Evolutionary conservation across 2,329 filamentous ascomycete genomes (phyloP).

Genomic region (Sarocladium brachiariae): DNA sequence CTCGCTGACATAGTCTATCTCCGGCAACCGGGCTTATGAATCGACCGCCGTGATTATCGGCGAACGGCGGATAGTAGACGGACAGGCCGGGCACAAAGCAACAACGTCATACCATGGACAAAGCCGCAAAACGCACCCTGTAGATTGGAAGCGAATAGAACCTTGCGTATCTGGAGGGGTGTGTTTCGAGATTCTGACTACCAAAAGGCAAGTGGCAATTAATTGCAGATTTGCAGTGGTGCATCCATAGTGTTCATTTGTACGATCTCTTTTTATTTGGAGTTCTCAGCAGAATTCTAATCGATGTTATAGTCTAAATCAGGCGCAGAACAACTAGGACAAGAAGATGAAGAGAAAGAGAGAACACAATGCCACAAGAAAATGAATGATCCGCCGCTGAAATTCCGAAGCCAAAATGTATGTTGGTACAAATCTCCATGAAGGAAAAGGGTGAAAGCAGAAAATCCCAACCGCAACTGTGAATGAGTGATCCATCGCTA

Average conservation of each 20-base stretch:
- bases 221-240: not conserved
- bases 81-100: conserved; percentile 3
- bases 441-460: not conserved
- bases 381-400: conserved; percentile 6
- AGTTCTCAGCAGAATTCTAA: not conserved
- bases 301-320: not conserved
- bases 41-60: not conserved
- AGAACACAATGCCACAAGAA: not conserved
- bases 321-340: not conserved
- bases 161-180: too few relatives aligned
- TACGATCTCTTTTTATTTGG: not conserved
- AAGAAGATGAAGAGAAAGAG: not conserved
- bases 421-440: conserved; percentile 6
- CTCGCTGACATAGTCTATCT: conserved; percentile 8
- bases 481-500: conserved; percentile 8
- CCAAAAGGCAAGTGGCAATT: not conserved
- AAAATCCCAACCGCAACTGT: not conserved
- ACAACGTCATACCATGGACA: conserved; percentile 4
- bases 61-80: not conserved
- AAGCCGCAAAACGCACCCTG: not conserved
- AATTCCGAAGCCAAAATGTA: not conserved
- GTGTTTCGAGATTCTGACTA: too few relatives aligned
- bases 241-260: not conserved
- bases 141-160: too few relatives aligned
- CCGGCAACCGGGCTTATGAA: conserved; percentile 3